Base-by-base conservation (phyloP, 2,329 filamentous ascomycete species). In the Pseudovirgaria hyperparasitica region DNA sequence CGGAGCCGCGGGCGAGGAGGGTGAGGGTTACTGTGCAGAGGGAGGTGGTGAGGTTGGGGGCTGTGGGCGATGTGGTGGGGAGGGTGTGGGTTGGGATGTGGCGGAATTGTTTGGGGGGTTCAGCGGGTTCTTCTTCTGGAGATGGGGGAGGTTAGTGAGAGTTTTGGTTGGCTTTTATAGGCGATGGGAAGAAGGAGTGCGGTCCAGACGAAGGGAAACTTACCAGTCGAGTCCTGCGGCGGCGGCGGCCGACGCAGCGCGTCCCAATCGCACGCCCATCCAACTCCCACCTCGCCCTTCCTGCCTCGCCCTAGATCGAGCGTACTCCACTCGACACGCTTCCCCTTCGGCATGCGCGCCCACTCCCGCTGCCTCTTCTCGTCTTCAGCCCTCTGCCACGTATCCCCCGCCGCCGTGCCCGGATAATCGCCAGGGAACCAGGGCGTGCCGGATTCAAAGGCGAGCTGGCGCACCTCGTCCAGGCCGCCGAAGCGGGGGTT, bases 351-450 rank as follows among this genome's bases (percentile, higher is more conserved):
- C 25, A 75, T 71, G 27, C 70, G 69, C 27, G 76, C 72, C 85
- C 85, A 93, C 15, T 72, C 65, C 14, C 59, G 57, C 42, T 70
- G 69, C 30, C 72, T 62, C 39, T 57, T 64, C 24, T 58, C 54
- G 9, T 74, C 67, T 50, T 86, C 69, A 19, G 70, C 65, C 18
- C 72, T 46, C 48, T 92, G 81, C 82, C 85, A 94, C 10, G 64
- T 60, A 48, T 71, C 75, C 2, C 90, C 90, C 2, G 85, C 79
- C 30, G 70, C 65, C 0, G 85, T 92, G 4, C 76, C 82, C 0
- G 82, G 75, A 35, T 72, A 82, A 50, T 98, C 90, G 3, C 72
- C 78, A 0, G 90, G 90, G 45, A 93, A 98, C 71, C 80, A 92
- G 2, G 84, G 73, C 19, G 67, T 57, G 1, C 72, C 72, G 12